Evolutionary conservation across 1,284 basidiomycete species (phyloP).

Genomic region (Microbotryum violaceum): DNA sequence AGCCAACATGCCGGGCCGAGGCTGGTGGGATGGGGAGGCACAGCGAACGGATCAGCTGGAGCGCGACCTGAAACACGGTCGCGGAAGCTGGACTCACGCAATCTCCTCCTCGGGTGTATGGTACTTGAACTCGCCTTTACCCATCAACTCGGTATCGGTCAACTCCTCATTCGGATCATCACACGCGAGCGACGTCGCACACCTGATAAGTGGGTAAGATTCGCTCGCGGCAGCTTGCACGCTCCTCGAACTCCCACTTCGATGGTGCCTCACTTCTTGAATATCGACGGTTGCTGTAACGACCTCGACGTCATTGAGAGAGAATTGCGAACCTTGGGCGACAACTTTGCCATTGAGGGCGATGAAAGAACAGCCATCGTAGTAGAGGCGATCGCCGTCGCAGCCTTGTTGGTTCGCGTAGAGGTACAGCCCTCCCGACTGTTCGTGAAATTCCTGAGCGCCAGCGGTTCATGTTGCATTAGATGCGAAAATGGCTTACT

Average conservation of each 20-base stretch:
- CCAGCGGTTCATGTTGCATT: background rate
- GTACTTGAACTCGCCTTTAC: constrained; percentile 56
- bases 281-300: constrained; percentile 91
- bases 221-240: constrained; percentile 73
- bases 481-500: constrained; percentile 44
- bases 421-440: constrained; percentile 93
- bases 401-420: constrained; percentile 99
- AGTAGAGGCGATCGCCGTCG: constrained; percentile 94
- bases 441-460: constrained; percentile 2
- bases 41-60: background rate
- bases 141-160: constrained; percentile 46
- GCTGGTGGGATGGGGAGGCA: constrained; percentile 44
- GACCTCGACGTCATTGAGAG: constrained; percentile 89
- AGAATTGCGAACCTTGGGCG: constrained; percentile 94
- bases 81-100: constrained; percentile 56
- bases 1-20: constrained; percentile 97
- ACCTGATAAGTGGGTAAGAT: constrained; percentile 67
- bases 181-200: constrained; percentile 65
- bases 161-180: constrained; percentile 57
- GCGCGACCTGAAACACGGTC: no score
- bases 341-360: constrained; percentile 86
- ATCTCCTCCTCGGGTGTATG: constrained; percentile 94
- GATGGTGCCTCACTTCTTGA: constrained; percentile 83
- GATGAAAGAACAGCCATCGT: constrained; percentile 94
- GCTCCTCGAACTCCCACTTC: constrained; percentile 65